Evolutionary conservation across 768 basidiomycete species (phyloP), one percentile per base, ranked within the genome.

Genomic region (Infundibulicybe gibba): DNA sequence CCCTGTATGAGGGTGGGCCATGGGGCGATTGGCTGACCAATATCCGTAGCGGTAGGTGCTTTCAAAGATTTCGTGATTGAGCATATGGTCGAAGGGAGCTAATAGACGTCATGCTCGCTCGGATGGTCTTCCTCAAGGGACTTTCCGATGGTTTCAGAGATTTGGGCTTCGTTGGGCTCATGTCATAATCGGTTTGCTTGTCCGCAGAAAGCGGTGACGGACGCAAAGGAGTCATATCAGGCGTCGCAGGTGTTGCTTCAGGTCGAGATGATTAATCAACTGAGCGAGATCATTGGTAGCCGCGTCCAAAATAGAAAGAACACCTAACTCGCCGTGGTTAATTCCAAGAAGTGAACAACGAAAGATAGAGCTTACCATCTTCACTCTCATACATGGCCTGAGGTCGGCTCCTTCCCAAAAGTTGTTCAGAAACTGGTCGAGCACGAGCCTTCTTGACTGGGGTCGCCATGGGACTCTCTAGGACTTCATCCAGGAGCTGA

Each of bases 231-330:
- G 77, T 72, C 43, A 66, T 49, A 31, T 79, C 75, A 1, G 75
- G 70, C 1, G 75, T 79, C 2, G 71, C 70, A 0, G 88, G 89
- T 0, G 90, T 91, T 3, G 87, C 86, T 58, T 89, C 81, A 92
- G 70, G 53, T 90, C 86, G n/a, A 92, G 72, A n/a, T 77, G 76
- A 51, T 83, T 87, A 61, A 92, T 87, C 3, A 92, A 68, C 46
- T 79, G 79, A 0, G 85, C 89, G 3, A 92, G 75, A 35, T 91
- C 89, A 43, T 87, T 80, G 1, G 89, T 91, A 0, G 86, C 89
- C 0, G 87, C 86, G 51, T 85, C 85, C n/a, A 90, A 67, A 25
- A 88, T 75, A 0, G 82, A 86, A 1, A 89, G 57, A 12, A 79
- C 79, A 50, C 76, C 87, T 77, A 51, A 34, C 31, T 14, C 47